Evolutionary conservation across 148 eudicot species (phyloP).

Genomic region (Pharnaceum exiguum): DNA sequence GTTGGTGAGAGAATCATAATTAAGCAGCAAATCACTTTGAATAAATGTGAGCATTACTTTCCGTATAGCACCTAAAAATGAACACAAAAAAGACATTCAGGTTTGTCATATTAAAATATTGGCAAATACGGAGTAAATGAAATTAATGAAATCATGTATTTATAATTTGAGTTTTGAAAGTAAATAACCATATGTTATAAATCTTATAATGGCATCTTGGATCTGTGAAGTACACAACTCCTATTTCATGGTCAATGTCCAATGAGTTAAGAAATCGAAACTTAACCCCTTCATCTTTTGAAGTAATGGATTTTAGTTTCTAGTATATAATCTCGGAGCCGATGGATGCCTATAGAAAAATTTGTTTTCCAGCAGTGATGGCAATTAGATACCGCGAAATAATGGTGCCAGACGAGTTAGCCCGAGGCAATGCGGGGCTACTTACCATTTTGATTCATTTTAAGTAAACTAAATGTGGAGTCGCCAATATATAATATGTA

Average conservation of each 20-base stretch:
- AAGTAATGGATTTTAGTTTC: too few species aligned
- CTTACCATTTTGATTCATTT: constrained; percentile 9
- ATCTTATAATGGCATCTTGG: constrained; percentile 3
- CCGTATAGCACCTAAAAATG: constrained; percentile 2
- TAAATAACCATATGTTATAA: constrained; percentile 8
- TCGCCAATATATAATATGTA: constrained; percentile 21
- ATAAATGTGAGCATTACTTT: not conserved
- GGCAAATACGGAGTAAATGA: too few species aligned
- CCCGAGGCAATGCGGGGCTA: too few species aligned
- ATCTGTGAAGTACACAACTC: constrained; percentile 21
- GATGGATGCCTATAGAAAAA: too few species aligned
- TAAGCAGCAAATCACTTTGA: constrained; percentile 20
- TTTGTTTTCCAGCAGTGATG: too few species aligned
- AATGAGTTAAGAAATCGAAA: constrained; percentile 14
- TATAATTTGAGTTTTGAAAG: not conserved
- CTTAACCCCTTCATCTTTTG: constrained; percentile 1
- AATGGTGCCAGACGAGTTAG: too few species aligned
- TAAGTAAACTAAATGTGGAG: constrained; percentile 11
- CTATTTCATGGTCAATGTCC: constrained; percentile 8
- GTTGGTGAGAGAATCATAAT: constrained; percentile 16
- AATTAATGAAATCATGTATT: too few species aligned
- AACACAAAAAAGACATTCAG: not conserved
- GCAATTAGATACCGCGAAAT: too few species aligned
- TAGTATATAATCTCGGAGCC: too few species aligned
- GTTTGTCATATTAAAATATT: not conserved